Base-by-base conservation (phyloP, 352 stramenopile species). In the Phytophthora citrophthora region DNA sequence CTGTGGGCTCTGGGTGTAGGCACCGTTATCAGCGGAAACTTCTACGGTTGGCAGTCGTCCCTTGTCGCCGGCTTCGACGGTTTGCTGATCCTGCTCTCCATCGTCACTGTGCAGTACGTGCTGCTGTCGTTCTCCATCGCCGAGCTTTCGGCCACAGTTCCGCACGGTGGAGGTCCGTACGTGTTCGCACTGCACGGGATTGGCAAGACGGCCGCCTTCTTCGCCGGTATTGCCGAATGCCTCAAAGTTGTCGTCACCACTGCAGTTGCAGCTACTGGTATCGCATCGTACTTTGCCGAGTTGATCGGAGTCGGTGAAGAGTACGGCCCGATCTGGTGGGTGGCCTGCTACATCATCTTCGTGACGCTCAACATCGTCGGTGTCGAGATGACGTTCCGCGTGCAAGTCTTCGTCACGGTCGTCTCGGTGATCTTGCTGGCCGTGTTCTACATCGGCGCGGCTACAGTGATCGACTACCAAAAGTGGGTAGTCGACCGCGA, bases 41-140 rank as follows among this genome's bases (percentile, higher is more conserved):
- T 86, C 39, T 88, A 81, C 65, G 79, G 79, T 43, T 88, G 79
- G 79, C 79, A 88, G 40, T 61, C 53, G 68, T 81, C 54, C 29
- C 45, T 69, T 2, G 47, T 69, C 4, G 61, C 61, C 12, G 61
- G 61, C 24, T 64, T 70, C 40, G 47, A 80, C 39, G 79, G 76
- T 4, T 61, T 87, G 4, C 64, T 83, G 32, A 76, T 87, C 41
- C 75, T 83, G 46, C 59, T 88, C 24, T 45, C 74, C n/a, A 52
- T 88, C 58, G 76, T 83, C n/a, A 84, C 78, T 5, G 76, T 82
- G 47, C 64, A 82, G 20, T 88, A 88, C 58, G 70, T 86, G 29
- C 45, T 88, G 54, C 72, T 88, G 7, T 83, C 76, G 44, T 88
- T 88, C 64, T 82, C 78, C 26, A 88, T 88, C 59, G 76, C 78